Conservation (phyloP, 192 early-diverging fungal species). For the Entophlyctis luteolus region DNA sequence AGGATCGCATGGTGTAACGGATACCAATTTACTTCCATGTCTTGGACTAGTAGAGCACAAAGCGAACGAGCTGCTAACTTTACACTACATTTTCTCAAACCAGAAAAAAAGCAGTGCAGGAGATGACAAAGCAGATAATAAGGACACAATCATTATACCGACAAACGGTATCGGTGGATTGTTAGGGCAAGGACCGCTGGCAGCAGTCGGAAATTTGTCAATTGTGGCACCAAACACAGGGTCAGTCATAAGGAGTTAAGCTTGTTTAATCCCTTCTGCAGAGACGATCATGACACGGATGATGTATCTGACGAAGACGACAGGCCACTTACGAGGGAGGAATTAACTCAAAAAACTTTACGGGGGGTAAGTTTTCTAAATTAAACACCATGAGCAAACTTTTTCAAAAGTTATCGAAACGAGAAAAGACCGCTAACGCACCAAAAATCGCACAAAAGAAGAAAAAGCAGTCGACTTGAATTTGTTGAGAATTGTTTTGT, state of each 20-base stretch:
- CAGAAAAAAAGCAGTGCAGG: constrained; percentile 47
- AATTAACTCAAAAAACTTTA: constrained; percentile 48
- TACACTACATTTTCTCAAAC: constrained; percentile 45
- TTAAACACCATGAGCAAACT: no score
- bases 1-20: constrained; percentile 36
- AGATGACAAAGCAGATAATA: constrained; percentile 26
- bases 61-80: constrained; percentile 50
- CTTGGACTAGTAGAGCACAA: constrained; percentile 53
- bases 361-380: constrained; percentile 49
- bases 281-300: constrained; percentile 55
- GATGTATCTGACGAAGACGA: constrained; percentile 52
- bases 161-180: constrained; percentile 40
- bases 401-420: constrained; percentile 26
- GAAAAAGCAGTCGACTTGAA: constrained; percentile 22
- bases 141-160: constrained; percentile 28
- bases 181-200: constrained; percentile 50
- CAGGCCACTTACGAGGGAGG: constrained; percentile 51
- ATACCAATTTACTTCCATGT: constrained; percentile 43
- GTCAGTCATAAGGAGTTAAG: constrained; percentile 17
- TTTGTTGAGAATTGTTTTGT: no score
- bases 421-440: constrained; percentile 31
- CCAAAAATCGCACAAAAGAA: constrained; percentile 24
- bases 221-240: constrained; percentile 52
- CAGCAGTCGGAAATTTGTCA: constrained; percentile 40
- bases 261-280: constrained; percentile 1